Evolutionary conservation across 257 asterid species (phyloP).

Genomic region (Voacanga thouarsii): DNA sequence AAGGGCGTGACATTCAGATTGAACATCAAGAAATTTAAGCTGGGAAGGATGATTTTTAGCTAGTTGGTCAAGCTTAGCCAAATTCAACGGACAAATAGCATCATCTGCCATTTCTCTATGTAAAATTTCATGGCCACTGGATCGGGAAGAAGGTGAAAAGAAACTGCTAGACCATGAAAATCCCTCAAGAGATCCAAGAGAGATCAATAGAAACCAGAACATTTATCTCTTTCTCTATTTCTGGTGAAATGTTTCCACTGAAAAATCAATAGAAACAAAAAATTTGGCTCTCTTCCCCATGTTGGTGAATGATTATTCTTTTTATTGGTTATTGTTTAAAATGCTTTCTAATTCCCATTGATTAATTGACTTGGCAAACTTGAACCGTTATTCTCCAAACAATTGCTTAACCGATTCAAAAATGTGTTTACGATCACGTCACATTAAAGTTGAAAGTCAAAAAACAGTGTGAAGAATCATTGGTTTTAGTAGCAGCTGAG

Average conservation of each 20-base stretch:
- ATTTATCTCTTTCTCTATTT: neutral
- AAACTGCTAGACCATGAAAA: neutral
- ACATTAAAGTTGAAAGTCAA: no score
- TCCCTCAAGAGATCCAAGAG: constrained; percentile 1
- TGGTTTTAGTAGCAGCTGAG: no score
- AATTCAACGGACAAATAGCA: constrained; percentile 9
- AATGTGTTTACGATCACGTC: no score
- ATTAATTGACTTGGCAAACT: neutral
- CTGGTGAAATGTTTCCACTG: neutral
- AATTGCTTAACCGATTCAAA: no score
- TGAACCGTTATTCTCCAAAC: no score
- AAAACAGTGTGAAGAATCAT: no score
- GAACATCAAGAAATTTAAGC: neutral
- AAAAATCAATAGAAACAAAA: no score
- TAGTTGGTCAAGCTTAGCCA: neutral
- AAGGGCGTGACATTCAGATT: neutral
- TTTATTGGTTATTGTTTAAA: neutral
- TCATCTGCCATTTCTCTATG: constrained; percentile 1
- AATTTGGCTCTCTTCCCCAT: no score
- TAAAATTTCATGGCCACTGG: neutral
- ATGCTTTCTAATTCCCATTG: neutral
- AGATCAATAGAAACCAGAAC: neutral
- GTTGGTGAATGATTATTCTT: no score
- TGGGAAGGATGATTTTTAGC: neutral
- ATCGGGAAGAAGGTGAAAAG: neutral